Evolutionary conservation across 2,329 filamentous ascomycete species (phyloP), one percentile per base, ranked within the genome.

Genomic region (Nannizziopsis barbatae): DNA sequence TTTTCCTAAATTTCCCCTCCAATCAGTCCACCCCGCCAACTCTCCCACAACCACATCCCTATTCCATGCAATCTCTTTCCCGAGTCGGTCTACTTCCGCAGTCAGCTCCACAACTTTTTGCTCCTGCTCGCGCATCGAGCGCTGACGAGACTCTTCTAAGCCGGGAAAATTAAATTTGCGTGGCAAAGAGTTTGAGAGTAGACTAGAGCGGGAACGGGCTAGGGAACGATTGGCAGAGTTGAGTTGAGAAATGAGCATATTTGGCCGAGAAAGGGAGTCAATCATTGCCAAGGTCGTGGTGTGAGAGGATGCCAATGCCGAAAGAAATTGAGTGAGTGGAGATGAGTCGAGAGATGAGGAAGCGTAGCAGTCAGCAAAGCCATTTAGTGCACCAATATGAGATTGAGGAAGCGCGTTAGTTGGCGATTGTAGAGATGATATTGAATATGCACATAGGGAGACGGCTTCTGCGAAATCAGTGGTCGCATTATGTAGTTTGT

Each of bases 31-130:
- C 12, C 86, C 88, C 0, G 92, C 92, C 49, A 98, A 66, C 68
- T 98, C 92, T 1, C 80, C 76, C 5, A 93, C 90, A 18, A 96
- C 90, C 11, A 90, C 87, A 65, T 93, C 86, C 68, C 95, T 90
- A 42, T 89, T 95, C 65, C 92, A 95, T 43, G 87, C 73, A 48
- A 98, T 71, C 65, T 98, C 92, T 45, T 79, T 79, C 0, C 83
- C 82, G n/a, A 95, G 67, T 38, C 80, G 77, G 15, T 82, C 77
- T 9, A 86, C 76, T 61, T 95, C 86, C 14, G 74, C 67, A 54
- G 82, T 77, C 17, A 78, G 79, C 54, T 81, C 80, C 11, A 78
- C 75, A 33, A 86, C 85, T 58, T 84, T 86, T 55, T 85, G 83
- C 67, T 88, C 85, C 38, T 86, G 84, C 50, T 96, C 92, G 54